Evolutionary conservation across 192 early-diverging fungal species (phyloP), one percentile per base, ranked within the genome.

Genomic region (Paraglomus occultum): DNA sequence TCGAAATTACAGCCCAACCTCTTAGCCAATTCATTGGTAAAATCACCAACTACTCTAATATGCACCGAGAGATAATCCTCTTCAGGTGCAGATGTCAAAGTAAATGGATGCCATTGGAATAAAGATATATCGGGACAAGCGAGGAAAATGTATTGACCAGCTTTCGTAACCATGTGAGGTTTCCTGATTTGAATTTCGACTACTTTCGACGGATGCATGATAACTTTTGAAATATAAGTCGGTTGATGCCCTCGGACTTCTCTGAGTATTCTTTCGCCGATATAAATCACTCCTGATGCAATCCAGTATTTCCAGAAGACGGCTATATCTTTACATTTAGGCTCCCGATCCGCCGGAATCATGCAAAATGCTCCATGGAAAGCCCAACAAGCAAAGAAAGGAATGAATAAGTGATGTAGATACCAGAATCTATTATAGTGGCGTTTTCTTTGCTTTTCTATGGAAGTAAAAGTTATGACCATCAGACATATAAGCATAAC

Each of bases 301-400:
- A 92, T 73, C 82, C 88, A 88, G 79, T 85, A 94, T 76, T 91
- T 94, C 90, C 90, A 95, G 65, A 91, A 92, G 0, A 83, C 81
- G 8, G 88, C 87, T 22, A 89, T 91, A 31, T 85, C 84, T 46
- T 82, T 81, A 81, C 92, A 94, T 66, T 83, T 83, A 23, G 85
- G 83, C 49, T 79, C 79, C 44, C 67, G 53, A 55, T 88, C 82
- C 20, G 83, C 76, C 73, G 89, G 91, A 74, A 94, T 85, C 72
- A 94, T 85, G 74, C 93, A 94, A 76, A 93, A 94, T 1, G 85
- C 83, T 8, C 93, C 93, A 77, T 93, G 93, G 74, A 90, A 85
- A 51, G 91, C 85, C 17, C 87, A 82, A 23, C 84, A 87, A 46
- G 88, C 87, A 78, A 94, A 93, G 78, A 91, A 93, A 53, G 93